Percentiles rank a stretch among this genome's conserved stretches.
These are phyloP conservation scores for Stephanodiscus triporus DNA, from an alignment of 108 stramenopile genomes.

Conservation along the genomic window DNA sequence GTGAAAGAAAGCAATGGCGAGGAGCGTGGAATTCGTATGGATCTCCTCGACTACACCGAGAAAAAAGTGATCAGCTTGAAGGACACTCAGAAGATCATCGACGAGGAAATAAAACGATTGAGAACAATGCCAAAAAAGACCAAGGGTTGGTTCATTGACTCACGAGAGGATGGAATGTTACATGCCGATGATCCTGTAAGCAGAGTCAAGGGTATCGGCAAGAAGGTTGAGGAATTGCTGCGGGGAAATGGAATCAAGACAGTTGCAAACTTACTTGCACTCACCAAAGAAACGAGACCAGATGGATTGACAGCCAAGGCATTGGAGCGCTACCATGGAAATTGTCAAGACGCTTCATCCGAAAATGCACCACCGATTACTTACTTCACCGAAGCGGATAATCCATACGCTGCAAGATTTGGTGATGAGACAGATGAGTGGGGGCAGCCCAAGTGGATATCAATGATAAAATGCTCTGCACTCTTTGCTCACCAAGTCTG, in stretches of 20 bases:
- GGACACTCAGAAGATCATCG: background rate
- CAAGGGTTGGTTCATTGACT: background rate
- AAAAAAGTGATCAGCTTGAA: background rate
- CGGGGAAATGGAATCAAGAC: background rate
- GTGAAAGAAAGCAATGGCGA: background rate
- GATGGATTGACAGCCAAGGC: background rate
- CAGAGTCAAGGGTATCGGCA: background rate
- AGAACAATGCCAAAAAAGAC: background rate
- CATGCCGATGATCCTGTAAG: background rate
- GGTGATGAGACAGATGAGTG: constrained; percentile 1
- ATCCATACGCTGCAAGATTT: constrained; percentile 1
- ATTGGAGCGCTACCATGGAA: background rate
- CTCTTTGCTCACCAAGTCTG: background rate
- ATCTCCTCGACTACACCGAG: background rate
- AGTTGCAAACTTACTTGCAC: background rate
- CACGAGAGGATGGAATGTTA: background rate
- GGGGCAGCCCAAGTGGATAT: background rate
- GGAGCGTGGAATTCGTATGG: background rate
- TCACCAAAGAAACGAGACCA: background rate
- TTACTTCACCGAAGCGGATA: background rate
- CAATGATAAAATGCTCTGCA: background rate
- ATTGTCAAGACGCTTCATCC: background rate
- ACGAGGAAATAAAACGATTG: background rate
- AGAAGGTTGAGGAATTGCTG: background rate
- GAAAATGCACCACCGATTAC: background rate